Percentiles rank a stretch among this genome's conserved stretches.
Conservation (phyloP, 2,329 filamentous ascomycete species). For the Microsporum canis region DNA sequence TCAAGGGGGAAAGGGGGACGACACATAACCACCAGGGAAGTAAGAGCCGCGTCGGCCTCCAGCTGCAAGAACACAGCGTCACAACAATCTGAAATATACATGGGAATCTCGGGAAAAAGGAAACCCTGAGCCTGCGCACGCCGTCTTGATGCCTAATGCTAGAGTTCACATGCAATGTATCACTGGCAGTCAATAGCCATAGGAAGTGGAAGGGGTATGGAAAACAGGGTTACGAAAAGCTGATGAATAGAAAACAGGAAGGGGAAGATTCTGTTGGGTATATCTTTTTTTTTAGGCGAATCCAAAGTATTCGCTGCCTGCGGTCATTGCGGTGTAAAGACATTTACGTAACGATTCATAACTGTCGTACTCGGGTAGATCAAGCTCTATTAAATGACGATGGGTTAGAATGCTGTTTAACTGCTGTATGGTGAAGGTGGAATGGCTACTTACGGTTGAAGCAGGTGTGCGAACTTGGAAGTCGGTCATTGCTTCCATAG, state of each 20-base stretch:
- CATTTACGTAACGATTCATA: conserved; percentile 84
- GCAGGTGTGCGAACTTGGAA: conserved; percentile 95
- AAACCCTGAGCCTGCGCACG: conserved; percentile 1
- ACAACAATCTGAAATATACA: conserved; percentile 3
- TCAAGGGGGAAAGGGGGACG: neutral
- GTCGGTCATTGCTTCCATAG: conserved; percentile 88
- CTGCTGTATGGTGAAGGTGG: neutral
- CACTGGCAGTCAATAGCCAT: neutral
- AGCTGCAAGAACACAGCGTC: conserved; percentile 5
- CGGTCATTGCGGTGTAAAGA: conserved; percentile 91
- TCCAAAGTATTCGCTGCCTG: conserved; percentile 92
- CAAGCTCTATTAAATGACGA: conserved; percentile 58
- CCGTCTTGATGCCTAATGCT: conserved; percentile 3
- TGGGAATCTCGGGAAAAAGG: neutral
- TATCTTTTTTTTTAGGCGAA: conserved; percentile 59
- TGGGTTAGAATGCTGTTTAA: conserved; percentile 19
- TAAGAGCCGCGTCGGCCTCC: neutral
- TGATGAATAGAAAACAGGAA: neutral
- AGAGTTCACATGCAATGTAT: conserved; percentile 3
- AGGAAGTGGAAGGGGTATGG: neutral
- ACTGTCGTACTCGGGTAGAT: conserved; percentile 94
- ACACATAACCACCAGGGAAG: neutral
- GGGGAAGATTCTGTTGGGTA: neutral
- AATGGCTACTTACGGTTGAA: conserved; percentile 76
- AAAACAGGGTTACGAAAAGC: neutral